Base-by-base conservation (phyloP, 2,329 filamentous ascomycete species). In the Chrysosporium queenslandicum region DNA sequence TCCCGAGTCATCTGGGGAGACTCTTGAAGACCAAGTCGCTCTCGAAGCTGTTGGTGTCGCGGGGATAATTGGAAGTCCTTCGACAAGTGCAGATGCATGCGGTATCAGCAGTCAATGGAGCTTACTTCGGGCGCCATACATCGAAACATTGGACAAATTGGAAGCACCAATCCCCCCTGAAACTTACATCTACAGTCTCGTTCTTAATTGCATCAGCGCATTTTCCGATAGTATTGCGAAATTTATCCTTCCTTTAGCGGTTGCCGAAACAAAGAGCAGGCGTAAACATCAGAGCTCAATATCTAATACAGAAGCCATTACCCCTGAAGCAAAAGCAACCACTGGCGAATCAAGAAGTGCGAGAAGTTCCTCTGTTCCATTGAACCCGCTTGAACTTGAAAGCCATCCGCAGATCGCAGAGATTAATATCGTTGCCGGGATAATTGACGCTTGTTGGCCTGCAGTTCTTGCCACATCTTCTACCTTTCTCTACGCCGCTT, bases 91-190 rank as follows among this genome's bases (percentile, higher is more conserved):
- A 23, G 85, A 78, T 57, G 82, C 80, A 0, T 72, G 74, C 46
- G 89, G 88, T 7, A 90, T 98, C 63, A 95, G 89, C 68, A 82
- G 79, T 2, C 86, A 94, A 63, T 97, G 89, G 89, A 98, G 92
- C 67, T 79, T 84, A 11, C 79, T 95, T 56, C 81, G 88, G 46
- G 85, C 89, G 9, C 85, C 89, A 4, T 95, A 88, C 63, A 87
- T 97, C 56, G 92, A 98, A 61, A 87, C 95, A 58, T 79, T 97
- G 18, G 92, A 98, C 70, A 98, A 97, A 67, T 80, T 82, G 0
- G 90, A 95, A 45, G 79, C 91, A 0, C 89, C 91, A 3, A 61
- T 74, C 0, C 79, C 94, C 20, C 92, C 92, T 0, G 91, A 96
- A 56, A 95, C 92, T 0, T 98, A 98, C 62, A 78, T 95, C 6